Base-by-base conservation (phyloP, 306 rosid genomes). In the Inga leiocalycina region DNA sequence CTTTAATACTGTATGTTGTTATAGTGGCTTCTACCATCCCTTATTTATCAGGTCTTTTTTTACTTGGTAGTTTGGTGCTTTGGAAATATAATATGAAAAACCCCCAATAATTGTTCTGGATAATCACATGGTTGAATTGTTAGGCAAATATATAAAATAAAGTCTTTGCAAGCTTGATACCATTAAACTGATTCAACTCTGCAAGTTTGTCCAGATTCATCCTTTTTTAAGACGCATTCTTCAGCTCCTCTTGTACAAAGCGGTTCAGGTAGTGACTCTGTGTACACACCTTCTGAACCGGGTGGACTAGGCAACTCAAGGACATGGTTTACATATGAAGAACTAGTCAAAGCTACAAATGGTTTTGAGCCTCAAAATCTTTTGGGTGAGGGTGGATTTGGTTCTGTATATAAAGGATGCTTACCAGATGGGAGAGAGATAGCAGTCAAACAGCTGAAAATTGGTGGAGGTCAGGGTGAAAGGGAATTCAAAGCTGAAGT, bases 351-450 rank as follows among this genome's bases (percentile, higher is more conserved):
- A 87, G 97, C 97, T 45, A 96, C 98, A 72, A 88, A 92, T 85
- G 89, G 86, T 16, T 96, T 96, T 91, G 90, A 97, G 22, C 41
- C 86, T 41, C 79, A 88, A 68, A 93, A 92, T 90, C 91, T 96
- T 66, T 87, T 93, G 89, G 99, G 98, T 13, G 94, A 92, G 89
- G 99, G 99, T 24, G 99, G 99, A 73, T 96, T 92, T 84, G 98
- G 99, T 79, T 88, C 81, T 77, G 99, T 96, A 35, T 96, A 91
- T 86, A 96, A 89, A 89, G 99, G 99, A 66, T 39, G 0, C 79
- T 90, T 93, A 56, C 97, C 97, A 57, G 99, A 91, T 86, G 99
- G 94, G 76, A 91, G 94, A 85, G 94, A 88, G 82, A 81, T 96
- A 81, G 98, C 99, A 34, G 98, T 96, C 75, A 96, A 96, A 86